Evolutionary conservation across 331 rosid species (phyloP), one percentile per base, ranked within the genome.

Genomic region (Arachis monticola): DNA sequence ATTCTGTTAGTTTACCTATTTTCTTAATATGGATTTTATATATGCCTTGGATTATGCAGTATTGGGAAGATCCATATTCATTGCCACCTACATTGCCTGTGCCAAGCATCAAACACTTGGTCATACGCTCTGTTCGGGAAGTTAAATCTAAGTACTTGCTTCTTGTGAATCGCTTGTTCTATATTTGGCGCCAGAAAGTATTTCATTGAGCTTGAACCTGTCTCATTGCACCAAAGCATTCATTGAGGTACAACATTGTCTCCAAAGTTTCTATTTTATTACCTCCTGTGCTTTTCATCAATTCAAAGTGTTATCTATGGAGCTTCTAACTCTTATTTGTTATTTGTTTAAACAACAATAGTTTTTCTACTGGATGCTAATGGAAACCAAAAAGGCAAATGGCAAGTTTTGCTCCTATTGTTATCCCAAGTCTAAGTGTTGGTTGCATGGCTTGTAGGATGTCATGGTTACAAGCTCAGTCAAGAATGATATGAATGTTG

Each of bases 371-470:
- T 32, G 38, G 38, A 32, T 32, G 38, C 38, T 32, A 3, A 32
- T 32, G 38, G 38, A 32, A 32, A 1, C 3, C 3, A 32, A 32
- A 1, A 32, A 32, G 38, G 3, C 2, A 3, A 32, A 32, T 2
- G 38, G 38, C 38, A 32, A 32, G 38, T 3, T 1, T 2, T 32
- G 38, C 38, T 3, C 38, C 38, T 32, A 32, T 3, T 32, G 38
- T 32, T 2, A 32, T 32, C 38, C 2, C 38, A 32, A 32, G 38
- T 32, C 38, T 32, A 32, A 32, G 38, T 32, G 38, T 32, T 32
- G 82, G 77, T 70, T 72, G 82, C 72, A 70, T 63, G 44, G 5
- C 45, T 45, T 78, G 77, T 61, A 70, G 67, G 45, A 14, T 70
- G 67, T 78, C 6, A 55, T 62, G 71, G 35, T 55, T 11, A 53